Base-by-base conservation (phyloP, 805 yeast genomes). In the Nakazawaea ishiwadae region DNA sequence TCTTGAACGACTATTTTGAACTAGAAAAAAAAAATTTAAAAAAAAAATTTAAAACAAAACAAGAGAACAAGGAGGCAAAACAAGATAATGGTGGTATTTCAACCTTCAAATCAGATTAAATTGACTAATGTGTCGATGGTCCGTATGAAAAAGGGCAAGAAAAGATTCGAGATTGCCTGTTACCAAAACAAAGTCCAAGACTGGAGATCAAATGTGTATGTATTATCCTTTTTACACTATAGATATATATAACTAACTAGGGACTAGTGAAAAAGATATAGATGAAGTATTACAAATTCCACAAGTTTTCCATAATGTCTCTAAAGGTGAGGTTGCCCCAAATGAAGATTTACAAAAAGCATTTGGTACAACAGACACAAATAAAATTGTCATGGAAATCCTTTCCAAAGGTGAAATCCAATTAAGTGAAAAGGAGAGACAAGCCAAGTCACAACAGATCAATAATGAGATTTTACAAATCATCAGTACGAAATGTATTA, bases 181-280 rank as follows among this genome's bases (percentile, higher is more conserved):
- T 93, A 93, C 60, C 96, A 87, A 56, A 93, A 93, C 55, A 93
- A 93, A 57, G 96, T 93, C 4, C 98, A 91, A 59, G 99, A 93
- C 60, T 93, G 89, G 79, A 72, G 97, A 51, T 74, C 77, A 47
- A 85, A 84, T 44, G 79, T 86, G 58, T 65, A 34, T 8, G 37
- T 34, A 3, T 4, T 10, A 32, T 19, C 4, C 16, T 3, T 11
- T 40, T 39, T 8, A 7, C 23, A 4, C 16, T n/a, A n/a, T n/a
- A n/a, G n/a, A n/a, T n/a, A n/a, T n/a, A n/a, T n/a, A n/a, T 29
- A 10, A 23, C 26, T 8, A 7, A 23, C 26, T 8, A 23, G 26
- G 26, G 10, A 23, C 26, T 23, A 50, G 68, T 5, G 99, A 93
- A 56, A 91, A 87, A 51, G 96, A 93, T 58, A 60, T 93, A 7